These are phyloP conservation scores for Porphyrellus cyaneotinctus DNA, from an alignment of 768 basidiomycete genomes.

Conservation along the genomic window DNA sequence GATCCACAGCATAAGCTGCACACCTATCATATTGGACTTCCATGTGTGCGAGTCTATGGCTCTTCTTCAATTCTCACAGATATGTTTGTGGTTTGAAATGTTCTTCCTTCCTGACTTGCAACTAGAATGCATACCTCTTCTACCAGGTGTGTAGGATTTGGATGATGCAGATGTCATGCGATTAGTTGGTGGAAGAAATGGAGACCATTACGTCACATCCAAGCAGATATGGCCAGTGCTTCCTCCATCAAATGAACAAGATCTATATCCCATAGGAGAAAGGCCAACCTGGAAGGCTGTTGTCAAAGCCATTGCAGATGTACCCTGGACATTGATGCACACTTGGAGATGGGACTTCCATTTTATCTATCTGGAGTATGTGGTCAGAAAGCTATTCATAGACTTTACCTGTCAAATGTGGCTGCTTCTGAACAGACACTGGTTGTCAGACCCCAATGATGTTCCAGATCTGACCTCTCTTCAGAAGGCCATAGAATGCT, in stretches of 20 bases:
- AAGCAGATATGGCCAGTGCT: conserved; percentile 1
- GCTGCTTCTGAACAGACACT: background rate
- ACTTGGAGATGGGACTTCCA: background rate
- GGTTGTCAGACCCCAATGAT: background rate
- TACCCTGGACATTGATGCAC: background rate
- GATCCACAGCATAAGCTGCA: background rate
- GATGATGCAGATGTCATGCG: conserved; percentile 4
- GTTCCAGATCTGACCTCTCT: background rate
- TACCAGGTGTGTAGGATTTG: background rate
- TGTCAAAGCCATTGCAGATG: background rate
- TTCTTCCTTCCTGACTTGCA: background rate
- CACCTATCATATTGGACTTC: background rate
- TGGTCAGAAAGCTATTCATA: background rate
- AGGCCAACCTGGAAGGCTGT: background rate
- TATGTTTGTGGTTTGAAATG: background rate
- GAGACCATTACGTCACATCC: background rate
- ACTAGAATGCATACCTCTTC: background rate
- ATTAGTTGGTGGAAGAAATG: background rate
- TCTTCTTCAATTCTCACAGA: background rate
- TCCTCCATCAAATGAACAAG: background rate
- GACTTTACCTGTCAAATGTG: conserved; percentile 11
- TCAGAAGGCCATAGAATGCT: conserved; percentile 2
- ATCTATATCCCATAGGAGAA: background rate
- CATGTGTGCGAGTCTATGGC: background rate
- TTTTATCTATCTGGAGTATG: background rate